phyloP scores from a whole-genome alignment of 495 filamentous ascomycete genomes.

The Darksidea phi region DNA sequence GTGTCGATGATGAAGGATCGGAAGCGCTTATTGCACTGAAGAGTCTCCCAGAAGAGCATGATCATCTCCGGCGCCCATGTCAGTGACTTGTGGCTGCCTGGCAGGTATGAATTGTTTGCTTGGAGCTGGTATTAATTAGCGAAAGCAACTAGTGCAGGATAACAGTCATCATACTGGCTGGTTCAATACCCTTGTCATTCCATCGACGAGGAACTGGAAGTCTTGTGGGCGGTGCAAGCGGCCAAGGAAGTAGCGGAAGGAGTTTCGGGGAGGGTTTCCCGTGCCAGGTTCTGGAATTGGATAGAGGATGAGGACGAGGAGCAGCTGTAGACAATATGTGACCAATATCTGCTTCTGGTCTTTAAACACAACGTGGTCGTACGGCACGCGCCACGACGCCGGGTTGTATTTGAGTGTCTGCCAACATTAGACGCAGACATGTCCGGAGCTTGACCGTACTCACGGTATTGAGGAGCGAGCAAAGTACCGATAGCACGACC shows the following conservation, averaged over 20 bases:
- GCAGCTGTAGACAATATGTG: constrained; percentile 85
- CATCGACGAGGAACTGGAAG: constrained; percentile 96
- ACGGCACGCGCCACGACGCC: constrained; percentile 89
- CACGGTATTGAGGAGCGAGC: constrained; percentile 95
- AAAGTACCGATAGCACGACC: constrained; percentile 80
- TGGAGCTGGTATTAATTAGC: constrained; percentile 60
- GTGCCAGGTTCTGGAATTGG: constrained; percentile 77
- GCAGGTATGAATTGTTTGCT: constrained; percentile 81
- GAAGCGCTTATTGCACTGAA: constrained; percentile 98
- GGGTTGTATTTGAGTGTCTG: constrained; percentile 96
- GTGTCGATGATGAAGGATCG: constrained; percentile 96
- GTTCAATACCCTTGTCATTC: constrained; percentile 89
- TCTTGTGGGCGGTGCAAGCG: constrained; percentile 90
- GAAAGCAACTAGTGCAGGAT: background rate
- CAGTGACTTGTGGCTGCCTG: constrained; percentile 74
- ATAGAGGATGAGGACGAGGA: constrained; percentile 86
- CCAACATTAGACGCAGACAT: constrained; percentile 18
- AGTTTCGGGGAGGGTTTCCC: constrained; percentile 72
- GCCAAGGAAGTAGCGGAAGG: constrained; percentile 88
- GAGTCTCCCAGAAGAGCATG: constrained; percentile 95
- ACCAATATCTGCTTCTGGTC: constrained; percentile 90
- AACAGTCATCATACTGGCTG: constrained; percentile 61
- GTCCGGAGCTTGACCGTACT: constrained; percentile 31
- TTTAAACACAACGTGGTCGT: constrained; percentile 90
- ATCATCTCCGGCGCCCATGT: constrained; percentile 95